Base-by-base conservation (phyloP, 768 basidiomycete genomes). In the Psilocybe tampanensis region DNA sequence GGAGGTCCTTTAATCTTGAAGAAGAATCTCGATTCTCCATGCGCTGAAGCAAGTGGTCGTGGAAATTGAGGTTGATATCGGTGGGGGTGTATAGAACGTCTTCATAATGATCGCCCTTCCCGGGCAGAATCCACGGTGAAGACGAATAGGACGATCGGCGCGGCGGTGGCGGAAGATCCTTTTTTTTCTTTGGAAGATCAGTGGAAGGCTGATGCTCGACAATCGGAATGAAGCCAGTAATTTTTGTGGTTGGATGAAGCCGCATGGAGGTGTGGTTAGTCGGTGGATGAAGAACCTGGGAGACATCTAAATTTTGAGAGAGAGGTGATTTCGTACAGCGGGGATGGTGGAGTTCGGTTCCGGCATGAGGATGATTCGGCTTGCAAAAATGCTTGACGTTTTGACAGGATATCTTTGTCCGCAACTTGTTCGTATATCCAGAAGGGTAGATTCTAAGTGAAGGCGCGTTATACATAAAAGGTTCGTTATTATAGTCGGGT, bases 381-480 rank as follows among this genome's bases (percentile, higher is more conserved):
- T 59, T 58, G 34, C 54, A 47, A 11, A 58, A 59, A 41, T 55
- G 62, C 53, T 53, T 55, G 19, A 59, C 41, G 8, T 33, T 15
- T 23, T 61, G 59, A 23, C 60, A 57, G 19, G 59, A 47, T 22
- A 45, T 49, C 44, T 58, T 59, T 42, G 54, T 47, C 43, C 44
- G 61, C n/a, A 44, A 42, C 22, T 60, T 50, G 11, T 48, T 43
- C 24, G 32, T 47, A 58, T 42, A 45, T 12, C 42, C 47, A 47
- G 36, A 19, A 52, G 57, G 42, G 33, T 54, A 50, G 45, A 44
- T 61, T 48, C 59, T 58, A 54, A 64, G 60, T 33, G 67, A 64
- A 42, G 78, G 77, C 41, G 77, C 74, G 34, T 63, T 61, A 62
- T 80, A 80, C 62, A 79, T 64, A 63, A 78, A 80, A 29, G 69